Evolutionary conservation across 1,284 basidiomycete species (phyloP).

Genomic region (Farysia itapuensis): DNA sequence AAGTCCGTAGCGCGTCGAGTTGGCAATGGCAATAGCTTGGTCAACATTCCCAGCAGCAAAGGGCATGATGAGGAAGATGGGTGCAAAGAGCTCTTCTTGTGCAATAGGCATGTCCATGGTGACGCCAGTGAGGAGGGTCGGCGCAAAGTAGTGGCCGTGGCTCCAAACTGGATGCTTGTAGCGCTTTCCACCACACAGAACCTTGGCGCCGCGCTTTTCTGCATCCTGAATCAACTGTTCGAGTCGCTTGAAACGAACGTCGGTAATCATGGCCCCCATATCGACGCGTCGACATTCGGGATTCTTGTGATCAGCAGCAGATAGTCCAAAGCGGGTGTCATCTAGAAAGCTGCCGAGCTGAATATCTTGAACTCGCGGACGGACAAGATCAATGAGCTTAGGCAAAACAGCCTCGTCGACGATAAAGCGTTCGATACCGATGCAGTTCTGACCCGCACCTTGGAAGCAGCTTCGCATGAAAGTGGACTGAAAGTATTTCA

Average conservation of each 20-base stretch:
- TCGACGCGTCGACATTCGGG: slow-evolving; percentile 63
- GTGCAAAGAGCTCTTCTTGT: slow-evolving; percentile 52
- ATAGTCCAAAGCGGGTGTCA: slow-evolving; percentile 38
- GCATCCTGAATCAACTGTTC: slow-evolving; percentile 74
- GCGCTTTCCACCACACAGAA: slow-evolving; percentile 70
- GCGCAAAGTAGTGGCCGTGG: slow-evolving; percentile 77
- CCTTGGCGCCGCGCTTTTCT: slow-evolving; percentile 70
- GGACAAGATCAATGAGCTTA: slow-evolving; percentile 65
- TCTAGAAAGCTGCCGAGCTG: slow-evolving; percentile 49
- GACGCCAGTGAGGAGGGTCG: slow-evolving; percentile 83
- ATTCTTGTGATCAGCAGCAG: neutral
- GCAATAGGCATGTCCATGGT: slow-evolving; percentile 61
- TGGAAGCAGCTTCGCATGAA: slow-evolving; percentile 64
- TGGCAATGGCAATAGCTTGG: slow-evolving; percentile 81
- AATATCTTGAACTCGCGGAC: slow-evolving; percentile 40
- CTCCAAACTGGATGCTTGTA: slow-evolving; percentile 69
- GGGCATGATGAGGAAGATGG: slow-evolving; percentile 53
- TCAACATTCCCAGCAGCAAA: slow-evolving; percentile 72
- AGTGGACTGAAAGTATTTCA: slow-evolving; percentile 63
- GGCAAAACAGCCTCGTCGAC: slow-evolving; percentile 77
- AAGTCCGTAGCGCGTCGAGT: slow-evolving; percentile 83
- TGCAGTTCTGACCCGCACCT: slow-evolving; percentile 93
- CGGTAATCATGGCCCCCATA: slow-evolving; percentile 77
- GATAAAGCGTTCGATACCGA: slow-evolving; percentile 82
- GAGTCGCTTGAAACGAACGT: slow-evolving; percentile 70